These are phyloP conservation scores for Triadica sebifera DNA, from an alignment of 345 rosid species.

Conservation along the genomic window DNA sequence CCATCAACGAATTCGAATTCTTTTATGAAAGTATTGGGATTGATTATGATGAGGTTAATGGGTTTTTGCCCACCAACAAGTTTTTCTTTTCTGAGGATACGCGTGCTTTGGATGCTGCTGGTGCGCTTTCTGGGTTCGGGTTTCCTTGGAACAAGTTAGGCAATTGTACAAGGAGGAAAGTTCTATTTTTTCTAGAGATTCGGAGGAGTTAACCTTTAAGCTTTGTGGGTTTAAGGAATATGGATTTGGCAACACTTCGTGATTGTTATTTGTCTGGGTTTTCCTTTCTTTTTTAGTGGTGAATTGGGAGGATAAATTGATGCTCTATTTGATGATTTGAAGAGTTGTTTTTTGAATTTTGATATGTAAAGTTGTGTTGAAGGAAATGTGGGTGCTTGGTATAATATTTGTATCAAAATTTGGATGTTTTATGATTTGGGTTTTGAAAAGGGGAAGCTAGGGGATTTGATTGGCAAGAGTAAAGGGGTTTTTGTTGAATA, in stretches of 20 bases:
- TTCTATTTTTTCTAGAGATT: conserved; percentile 40
- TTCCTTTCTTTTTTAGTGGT: conserved; percentile 44
- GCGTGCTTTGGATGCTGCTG: conserved; percentile 41
- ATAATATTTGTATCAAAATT: conserved; percentile 41
- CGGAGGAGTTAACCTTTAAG: conserved; percentile 36
- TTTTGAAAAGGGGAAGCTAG: conserved; percentile 42
- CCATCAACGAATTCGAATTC: conserved; percentile 73
- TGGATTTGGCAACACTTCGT: conserved; percentile 41
- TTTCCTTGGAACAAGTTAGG: conserved; percentile 73
- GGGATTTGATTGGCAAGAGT: conserved; percentile 45
- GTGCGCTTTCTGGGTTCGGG: conserved; percentile 53
- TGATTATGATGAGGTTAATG: conserved; percentile 39
- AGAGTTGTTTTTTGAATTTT: conserved; percentile 41
- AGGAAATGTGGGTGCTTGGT: conserved; percentile 53
- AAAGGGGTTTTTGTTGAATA: conserved; percentile 41
- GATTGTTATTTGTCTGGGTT: conserved; percentile 56
- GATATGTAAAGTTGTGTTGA: conserved; percentile 36
- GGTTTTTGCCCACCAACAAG: conserved; percentile 45
- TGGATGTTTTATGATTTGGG: conserved; percentile 50
- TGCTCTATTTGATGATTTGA: conserved; percentile 46
- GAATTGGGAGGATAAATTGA: conserved; percentile 34
- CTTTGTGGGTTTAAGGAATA: conserved; percentile 33
- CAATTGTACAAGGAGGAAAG: conserved; percentile 50
- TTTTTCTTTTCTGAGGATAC: conserved; percentile 61
- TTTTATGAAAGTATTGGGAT: conserved; percentile 77